phyloP scores from a whole-genome alignment of 2,329 filamentous ascomycete species.

The Colletotrichum sp. region DNA sequence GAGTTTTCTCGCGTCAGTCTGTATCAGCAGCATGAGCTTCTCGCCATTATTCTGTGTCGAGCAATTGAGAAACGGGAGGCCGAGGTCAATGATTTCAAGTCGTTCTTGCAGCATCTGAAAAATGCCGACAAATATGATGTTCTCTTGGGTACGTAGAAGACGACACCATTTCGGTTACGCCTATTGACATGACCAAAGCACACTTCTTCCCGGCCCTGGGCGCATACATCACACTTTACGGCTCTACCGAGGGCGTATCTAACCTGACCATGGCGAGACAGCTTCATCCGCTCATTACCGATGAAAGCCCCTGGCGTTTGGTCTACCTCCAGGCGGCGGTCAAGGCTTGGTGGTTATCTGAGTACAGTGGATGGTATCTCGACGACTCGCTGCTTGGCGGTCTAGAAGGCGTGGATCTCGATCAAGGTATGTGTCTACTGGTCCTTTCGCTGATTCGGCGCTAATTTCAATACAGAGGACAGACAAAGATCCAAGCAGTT shows the following conservation, averaged over 20 bases:
- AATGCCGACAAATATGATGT: constrained; percentile 79
- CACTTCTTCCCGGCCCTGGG: constrained; percentile 85
- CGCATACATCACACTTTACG: constrained; percentile 78
- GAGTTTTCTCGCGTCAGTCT: constrained; percentile 83
- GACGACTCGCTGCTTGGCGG: constrained; percentile 60
- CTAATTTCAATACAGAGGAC: constrained; percentile 56
- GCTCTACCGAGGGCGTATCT: constrained; percentile 75
- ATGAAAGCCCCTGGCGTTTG: constrained; percentile 74
- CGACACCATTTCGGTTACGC: neutral
- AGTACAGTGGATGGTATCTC: constrained; percentile 90
- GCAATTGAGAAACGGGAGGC: constrained; percentile 79
- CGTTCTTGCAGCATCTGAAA: constrained; percentile 72
- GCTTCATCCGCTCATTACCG: constrained; percentile 72
- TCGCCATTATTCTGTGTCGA: constrained; percentile 81
- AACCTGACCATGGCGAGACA: constrained; percentile 72
- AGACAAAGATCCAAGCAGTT: constrained; percentile 76
- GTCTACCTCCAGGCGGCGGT: constrained; percentile 80
- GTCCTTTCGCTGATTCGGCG: neutral
- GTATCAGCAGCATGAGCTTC: constrained; percentile 85
- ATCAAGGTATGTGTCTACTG: constrained; percentile 45
- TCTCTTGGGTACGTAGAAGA: constrained; percentile 48
- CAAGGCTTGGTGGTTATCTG: constrained; percentile 85
- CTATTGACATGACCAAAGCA: constrained; percentile 47
- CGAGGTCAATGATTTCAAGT: constrained; percentile 73
- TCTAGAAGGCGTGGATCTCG: constrained; percentile 62